Base-by-base conservation (phyloP, 192 early-diverging fungal genomes). In the Linnemannia elongata region DNA sequence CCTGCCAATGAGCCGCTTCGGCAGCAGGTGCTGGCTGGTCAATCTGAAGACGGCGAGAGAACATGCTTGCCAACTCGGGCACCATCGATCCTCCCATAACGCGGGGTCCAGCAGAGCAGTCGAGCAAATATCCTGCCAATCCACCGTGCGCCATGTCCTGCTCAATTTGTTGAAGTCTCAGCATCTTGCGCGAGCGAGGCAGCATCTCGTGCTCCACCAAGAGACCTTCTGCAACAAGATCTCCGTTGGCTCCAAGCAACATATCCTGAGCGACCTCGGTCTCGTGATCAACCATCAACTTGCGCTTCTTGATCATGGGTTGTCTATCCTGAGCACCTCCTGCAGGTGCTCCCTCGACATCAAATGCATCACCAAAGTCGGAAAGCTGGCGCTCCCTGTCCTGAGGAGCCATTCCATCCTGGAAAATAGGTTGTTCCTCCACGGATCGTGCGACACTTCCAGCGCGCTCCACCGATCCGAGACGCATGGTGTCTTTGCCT, bases 191-290 rank as follows among this genome's bases (percentile, higher is more conserved):
- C 0, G 79, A 84, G n/a, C 88, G 74, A n/a, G 82, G 82, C 27
- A 83, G 33, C 88, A 84, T 88, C 39, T 83, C 88, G 42, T 83
- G 82, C 1, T 66, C 84, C 70, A 83, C 75, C 75, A 83, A 72
- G 5, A 87, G 72, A 52, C 85, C 89, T 36, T 88, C 87, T 10
- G 83, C 83, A 4, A 90, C 41, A 72, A 95, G 92, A 75, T 94
- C 91, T 3, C 90, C 49, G 27, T 74, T 74, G 49, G 45, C 13
- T 36, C 69, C 57, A 63, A 66, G 41, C 22, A 79, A 17, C 6
- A 72, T n/a, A 12, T 90, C 87, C 66, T 91, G 87, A 27, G 93
- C 80, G 72, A 97, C 89, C 85, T 96, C 94, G 2, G 92, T 96
- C n/a, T 91, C 81, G 10, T 90, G 83, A 79, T 97, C 95, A 4